Base-by-base conservation (phyloP, 2,329 filamentous ascomycete species). In the Hirsutella minnesotensis region DNA sequence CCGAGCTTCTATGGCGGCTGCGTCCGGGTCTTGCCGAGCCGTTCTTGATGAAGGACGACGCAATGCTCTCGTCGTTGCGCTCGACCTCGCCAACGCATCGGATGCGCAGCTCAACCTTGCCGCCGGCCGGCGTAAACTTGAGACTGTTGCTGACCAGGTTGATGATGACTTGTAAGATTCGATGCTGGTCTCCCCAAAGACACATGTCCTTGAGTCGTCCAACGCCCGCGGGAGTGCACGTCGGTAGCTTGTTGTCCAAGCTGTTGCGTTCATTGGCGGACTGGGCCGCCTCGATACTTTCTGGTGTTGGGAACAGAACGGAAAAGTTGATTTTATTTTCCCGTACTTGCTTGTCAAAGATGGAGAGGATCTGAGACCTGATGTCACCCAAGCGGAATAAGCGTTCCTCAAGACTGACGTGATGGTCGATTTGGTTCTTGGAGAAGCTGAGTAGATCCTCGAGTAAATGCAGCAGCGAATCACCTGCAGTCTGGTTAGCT, bases 361-460 rank as follows among this genome's bases (percentile, higher is more conserved):
- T 94, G 7, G 86, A 84, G 16, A 84, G 61, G 12, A 94, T 72
- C 59, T 95, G 89, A 0, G 84, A 81, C 47, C 81, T 81, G 47
- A 95, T 79, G 49, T 95, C 88, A n/a, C 80, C 79, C 22, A 95
- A 58, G 9, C 82, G 72, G 53, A 95, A 95, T 53, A 94, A 88
- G 47, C 78, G 85, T 57, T 94, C 83, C 52, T 95, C 87, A 1
- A 95, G 68, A 34, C 70, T 81, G 36, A 95, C 67, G 47, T 89
- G 80, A 52, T 94, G 85, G 3, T 87, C 88, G 40, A 94, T 88
- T 60, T 95, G 87, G 55, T 95, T 95, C 63, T 94, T 95, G 56
- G 86, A 92, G 63, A 95, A 95, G 30, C 86, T 94, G 33, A 95
- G 66, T 4, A 95, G 70, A 65, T 95, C 89, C 34, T 92, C 92